Evolutionary conservation across 2,329 filamentous ascomycete species (phyloP).

Genomic region (Diaporthe citri): DNA sequence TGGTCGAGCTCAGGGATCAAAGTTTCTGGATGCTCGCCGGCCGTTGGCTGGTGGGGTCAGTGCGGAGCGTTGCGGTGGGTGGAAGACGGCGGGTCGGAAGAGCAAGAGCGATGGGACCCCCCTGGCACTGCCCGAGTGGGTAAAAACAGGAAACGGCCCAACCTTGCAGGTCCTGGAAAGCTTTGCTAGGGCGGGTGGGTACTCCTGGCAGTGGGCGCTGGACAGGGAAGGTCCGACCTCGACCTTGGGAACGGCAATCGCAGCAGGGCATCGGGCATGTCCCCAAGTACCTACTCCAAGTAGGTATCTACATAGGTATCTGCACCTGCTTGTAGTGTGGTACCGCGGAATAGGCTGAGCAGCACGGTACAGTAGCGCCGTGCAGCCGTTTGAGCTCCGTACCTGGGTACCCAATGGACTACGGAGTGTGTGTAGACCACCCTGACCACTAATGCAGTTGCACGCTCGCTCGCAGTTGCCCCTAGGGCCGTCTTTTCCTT

Average conservation of each 20-base stretch:
- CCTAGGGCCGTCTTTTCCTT: background rate
- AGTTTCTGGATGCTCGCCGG: constrained; percentile 6
- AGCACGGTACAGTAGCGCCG: background rate
- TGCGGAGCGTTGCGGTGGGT: constrained; percentile 9
- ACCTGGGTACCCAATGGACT: background rate
- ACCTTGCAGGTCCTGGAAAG: constrained; percentile 12
- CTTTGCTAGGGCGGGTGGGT: background rate
- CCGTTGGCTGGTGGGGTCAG: constrained; percentile 21
- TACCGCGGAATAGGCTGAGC: background rate
- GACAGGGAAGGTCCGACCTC: constrained; percentile 6
- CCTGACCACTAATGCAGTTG: background rate
- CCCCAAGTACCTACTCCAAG: background rate
- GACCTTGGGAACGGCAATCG: background rate
- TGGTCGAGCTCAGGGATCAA: constrained; percentile 24
- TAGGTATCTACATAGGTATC: too few species aligned
- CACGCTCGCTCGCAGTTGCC: background rate
- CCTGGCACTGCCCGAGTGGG: background rate
- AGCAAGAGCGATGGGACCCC: background rate
- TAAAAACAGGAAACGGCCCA: constrained; percentile 19
- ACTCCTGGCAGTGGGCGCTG: background rate
- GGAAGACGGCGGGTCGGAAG: background rate
- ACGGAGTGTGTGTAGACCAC: background rate
- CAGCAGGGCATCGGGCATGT: background rate
- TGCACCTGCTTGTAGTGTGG: background rate
- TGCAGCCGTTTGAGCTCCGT: background rate